Conservation (phyloP, 805 yeast genomes). For the Metschnikowia lochheadii region DNA sequence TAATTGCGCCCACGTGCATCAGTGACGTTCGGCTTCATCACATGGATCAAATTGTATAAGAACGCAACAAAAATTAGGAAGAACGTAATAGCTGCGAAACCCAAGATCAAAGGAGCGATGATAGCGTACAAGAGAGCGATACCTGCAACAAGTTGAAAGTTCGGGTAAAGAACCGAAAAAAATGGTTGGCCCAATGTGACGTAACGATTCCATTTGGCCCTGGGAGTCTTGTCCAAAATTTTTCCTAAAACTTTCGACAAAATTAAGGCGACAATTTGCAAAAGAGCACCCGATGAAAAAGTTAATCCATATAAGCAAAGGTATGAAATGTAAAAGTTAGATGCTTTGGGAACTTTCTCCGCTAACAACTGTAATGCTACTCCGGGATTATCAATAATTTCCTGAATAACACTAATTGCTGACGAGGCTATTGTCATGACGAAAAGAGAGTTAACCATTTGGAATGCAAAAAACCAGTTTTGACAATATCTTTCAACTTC, state of each 20-base stretch:
- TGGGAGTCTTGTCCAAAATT: conserved; percentile 80
- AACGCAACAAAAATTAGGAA: conserved; percentile 57
- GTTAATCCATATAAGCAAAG: conserved; percentile 78
- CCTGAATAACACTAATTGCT: conserved; percentile 68
- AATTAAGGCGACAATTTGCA: conserved; percentile 71
- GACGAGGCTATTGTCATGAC: conserved; percentile 83
- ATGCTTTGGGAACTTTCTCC: conserved; percentile 76
- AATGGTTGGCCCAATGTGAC: conserved; percentile 60
- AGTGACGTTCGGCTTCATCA: conserved; percentile 47
- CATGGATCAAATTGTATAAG: conserved; percentile 61
- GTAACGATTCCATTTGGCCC: conserved; percentile 83
- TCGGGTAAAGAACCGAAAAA: conserved; percentile 83
- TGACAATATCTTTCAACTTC: conserved; percentile 79
- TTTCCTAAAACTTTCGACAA: conserved; percentile 67
- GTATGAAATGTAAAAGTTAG: conserved; percentile 85
- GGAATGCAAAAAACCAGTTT: conserved; percentile 85
- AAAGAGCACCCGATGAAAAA: conserved; percentile 67
- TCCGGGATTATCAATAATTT: conserved; percentile 61
- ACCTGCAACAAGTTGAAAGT: conserved; percentile 67
- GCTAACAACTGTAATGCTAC: conserved; percentile 74
- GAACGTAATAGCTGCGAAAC: conserved; percentile 60
- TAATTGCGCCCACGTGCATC: conserved; percentile 74
- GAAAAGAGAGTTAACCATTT: conserved; percentile 83
- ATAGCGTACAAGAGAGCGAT: conserved; percentile 73
- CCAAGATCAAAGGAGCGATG: conserved; percentile 69